phyloP scores from a whole-genome alignment of 1,284 basidiomycete genomes.

The Apiotrichum mycotoxinovorans region DNA sequence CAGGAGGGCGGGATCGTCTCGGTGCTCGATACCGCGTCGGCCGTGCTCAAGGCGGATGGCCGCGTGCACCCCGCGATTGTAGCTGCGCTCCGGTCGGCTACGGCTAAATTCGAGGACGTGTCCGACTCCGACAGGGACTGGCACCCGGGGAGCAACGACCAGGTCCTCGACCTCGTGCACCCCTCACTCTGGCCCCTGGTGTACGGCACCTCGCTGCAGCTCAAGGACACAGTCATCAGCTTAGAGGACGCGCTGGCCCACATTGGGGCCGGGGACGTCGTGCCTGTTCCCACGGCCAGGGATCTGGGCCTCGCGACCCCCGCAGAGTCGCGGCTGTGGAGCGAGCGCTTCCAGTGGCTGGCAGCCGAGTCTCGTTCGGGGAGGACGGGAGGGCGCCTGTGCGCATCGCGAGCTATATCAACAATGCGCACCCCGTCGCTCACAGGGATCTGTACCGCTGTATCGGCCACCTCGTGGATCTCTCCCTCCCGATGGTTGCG shows the following conservation, averaged over 20 bases:
- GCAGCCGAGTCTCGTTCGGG: slow-evolving; percentile 8
- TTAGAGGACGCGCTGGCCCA: not conserved
- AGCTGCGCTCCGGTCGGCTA: not conserved
- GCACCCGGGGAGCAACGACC: slow-evolving; percentile 13
- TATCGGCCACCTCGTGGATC: slow-evolving; percentile 3
- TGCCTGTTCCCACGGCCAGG: not conserved
- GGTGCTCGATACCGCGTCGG: slow-evolving; percentile 6
- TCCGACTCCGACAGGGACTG: slow-evolving; percentile 11
- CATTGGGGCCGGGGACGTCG: slow-evolving; percentile 1
- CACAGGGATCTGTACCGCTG: slow-evolving; percentile 5
- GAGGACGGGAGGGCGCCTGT: not conserved
- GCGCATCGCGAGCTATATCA: slow-evolving; percentile 9
- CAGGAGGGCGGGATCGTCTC: slow-evolving; percentile 2
- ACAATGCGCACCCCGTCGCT: slow-evolving; percentile 11
- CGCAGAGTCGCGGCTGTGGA: not conserved
- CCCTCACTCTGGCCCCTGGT: slow-evolving; percentile 16
- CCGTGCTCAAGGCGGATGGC: slow-evolving; percentile 7
- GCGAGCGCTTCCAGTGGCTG: slow-evolving; percentile 16
- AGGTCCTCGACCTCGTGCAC: slow-evolving; percentile 19
- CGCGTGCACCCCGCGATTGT: not conserved
- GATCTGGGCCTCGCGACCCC: not conserved
- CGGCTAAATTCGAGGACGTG: slow-evolving; percentile 7
- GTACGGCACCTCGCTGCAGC: slow-evolving; percentile 11
- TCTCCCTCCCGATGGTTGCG: not conserved
- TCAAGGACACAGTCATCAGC: not conserved